phyloP scores from a whole-genome alignment of 2,329 filamentous ascomycete species.

The Tympanopsis confertula region DNA sequence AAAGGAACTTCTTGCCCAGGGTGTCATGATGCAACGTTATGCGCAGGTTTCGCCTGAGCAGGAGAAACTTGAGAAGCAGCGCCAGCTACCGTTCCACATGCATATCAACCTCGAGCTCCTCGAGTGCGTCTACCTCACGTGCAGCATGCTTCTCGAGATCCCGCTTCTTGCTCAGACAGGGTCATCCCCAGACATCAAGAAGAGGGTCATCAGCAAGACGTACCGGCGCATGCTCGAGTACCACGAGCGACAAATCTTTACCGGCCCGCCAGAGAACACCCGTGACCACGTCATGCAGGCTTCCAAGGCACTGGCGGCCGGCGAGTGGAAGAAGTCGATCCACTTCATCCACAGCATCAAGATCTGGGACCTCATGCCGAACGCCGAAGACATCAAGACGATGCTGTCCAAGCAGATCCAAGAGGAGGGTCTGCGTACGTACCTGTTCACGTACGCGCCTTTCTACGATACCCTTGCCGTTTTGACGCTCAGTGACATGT shows the following conservation, averaged over 20 bases:
- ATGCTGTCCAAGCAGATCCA: slow-evolving; percentile 98
- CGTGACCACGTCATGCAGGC: slow-evolving; percentile 99
- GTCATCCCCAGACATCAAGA: slow-evolving; percentile 91
- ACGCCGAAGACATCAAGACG: slow-evolving; percentile 82
- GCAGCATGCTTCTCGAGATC: slow-evolving; percentile 98
- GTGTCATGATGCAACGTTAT: slow-evolving; percentile 95
- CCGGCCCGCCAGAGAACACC: slow-evolving; percentile 94
- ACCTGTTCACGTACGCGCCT: slow-evolving; percentile 97
- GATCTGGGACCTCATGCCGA: slow-evolving; percentile 97
- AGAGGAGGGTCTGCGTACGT: slow-evolving; percentile 93
- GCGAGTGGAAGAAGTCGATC: slow-evolving; percentile 96
- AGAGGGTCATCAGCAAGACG: slow-evolving; percentile 97
- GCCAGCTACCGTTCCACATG: slow-evolving; percentile 98
- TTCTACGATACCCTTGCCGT: slow-evolving; percentile 96
- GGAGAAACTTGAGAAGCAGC: slow-evolving; percentile 90
- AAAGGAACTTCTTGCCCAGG: slow-evolving; percentile 95
- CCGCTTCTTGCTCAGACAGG: slow-evolving; percentile 92
- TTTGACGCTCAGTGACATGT: slow-evolving; percentile 79
- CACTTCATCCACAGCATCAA: slow-evolving; percentile 95
- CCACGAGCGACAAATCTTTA: slow-evolving; percentile 98
- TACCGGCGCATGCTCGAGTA: slow-evolving; percentile 99
- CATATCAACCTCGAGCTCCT: slow-evolving; percentile 98
- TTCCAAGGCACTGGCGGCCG: slow-evolving; percentile 87
- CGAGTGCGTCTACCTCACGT: slow-evolving; percentile 96
- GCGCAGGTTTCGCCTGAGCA: slow-evolving; percentile 94